Evolutionary conservation across 169 alveolate genomes (phyloP).

Genomic region (Toxoplasma gondii): DNA sequence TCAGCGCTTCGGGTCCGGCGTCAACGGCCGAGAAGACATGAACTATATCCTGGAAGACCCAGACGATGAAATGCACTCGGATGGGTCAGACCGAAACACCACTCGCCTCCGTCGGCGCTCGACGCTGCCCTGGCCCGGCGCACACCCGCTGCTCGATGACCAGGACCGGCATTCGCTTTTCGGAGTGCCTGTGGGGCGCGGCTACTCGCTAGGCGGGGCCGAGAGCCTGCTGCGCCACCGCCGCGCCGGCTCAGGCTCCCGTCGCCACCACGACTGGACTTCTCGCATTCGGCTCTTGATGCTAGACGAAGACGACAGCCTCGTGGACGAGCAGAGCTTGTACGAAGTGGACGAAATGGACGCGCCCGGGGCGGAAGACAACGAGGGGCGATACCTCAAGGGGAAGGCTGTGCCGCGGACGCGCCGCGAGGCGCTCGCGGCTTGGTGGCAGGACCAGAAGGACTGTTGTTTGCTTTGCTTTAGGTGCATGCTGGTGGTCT

Average conservation of each 20-base stretch:
- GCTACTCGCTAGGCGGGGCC: not conserved
- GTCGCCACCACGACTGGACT: not conserved
- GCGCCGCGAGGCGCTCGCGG: not conserved
- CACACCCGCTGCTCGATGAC: not conserved
- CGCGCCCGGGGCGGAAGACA: not conserved
- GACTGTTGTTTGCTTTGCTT: not conserved
- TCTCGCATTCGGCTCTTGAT: not conserved
- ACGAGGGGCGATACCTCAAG: not conserved
- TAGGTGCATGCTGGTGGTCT: not conserved
- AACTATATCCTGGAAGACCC: not conserved
- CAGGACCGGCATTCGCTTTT: not conserved
- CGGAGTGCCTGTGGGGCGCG: not conserved
- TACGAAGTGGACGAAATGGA: not conserved
- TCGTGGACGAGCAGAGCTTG: not conserved
- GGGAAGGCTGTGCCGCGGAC: not conserved
- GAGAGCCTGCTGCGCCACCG: not conserved
- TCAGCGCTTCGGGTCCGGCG: not conserved
- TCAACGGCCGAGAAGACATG: not conserved
- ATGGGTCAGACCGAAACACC: too few relatives aligned
- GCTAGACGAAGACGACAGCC: slow-evolving; percentile 16
- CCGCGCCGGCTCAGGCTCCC: not conserved
- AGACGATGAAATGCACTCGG: not conserved
- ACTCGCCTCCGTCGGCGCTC: not conserved
- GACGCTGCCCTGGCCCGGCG: not conserved
- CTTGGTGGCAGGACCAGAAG: not conserved